These are phyloP conservation scores for Rhizodiscina lignyota DNA, from an alignment of 495 filamentous ascomycete genomes.

Conservation along the genomic window DNA sequence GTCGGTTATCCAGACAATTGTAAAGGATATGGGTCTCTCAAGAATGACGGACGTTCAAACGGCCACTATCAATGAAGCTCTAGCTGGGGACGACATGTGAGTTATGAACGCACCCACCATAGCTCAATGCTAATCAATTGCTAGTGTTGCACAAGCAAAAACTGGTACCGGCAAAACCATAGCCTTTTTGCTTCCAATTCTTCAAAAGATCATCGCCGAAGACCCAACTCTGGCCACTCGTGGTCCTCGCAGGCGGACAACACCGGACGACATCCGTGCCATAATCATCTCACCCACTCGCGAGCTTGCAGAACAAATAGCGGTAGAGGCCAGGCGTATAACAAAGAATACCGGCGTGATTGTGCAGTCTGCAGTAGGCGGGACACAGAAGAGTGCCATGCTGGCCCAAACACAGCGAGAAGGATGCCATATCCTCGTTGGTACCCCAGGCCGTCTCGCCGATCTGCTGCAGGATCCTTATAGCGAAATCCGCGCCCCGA, in stretches of 20 bases:
- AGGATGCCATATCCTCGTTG: conserved; percentile 82
- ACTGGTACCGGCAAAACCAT: conserved; percentile 31
- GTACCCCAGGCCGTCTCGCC: conserved; percentile 74
- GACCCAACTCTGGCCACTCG: conserved; percentile 32
- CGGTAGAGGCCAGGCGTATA: conserved; percentile 62
- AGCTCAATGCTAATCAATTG: too few species aligned
- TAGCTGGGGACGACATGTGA: conserved; percentile 73
- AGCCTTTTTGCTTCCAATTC: conserved; percentile 24
- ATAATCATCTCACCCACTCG: conserved; percentile 89
- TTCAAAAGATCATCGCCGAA: conserved; percentile 41
- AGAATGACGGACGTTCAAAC: conserved; percentile 91
- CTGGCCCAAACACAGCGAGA: conserved; percentile 44
- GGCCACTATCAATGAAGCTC: conserved; percentile 57
- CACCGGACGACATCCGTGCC: conserved; percentile 57
- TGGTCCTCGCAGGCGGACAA: conserved; percentile 17
- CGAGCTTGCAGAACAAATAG: conserved; percentile 91
- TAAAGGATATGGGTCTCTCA: conserved; percentile 53
- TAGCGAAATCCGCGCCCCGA: conserved; percentile 51
- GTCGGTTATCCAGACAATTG: conserved; percentile 51
- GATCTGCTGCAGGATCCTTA: conserved; percentile 62
- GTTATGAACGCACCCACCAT: too few species aligned
- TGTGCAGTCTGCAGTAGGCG: conserved; percentile 80
- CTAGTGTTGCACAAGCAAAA: conserved; percentile 26
- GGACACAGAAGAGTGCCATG: conserved; percentile 51
- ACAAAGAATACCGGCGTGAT: conserved; percentile 45